These are phyloP conservation scores for Pittosporum tobira DNA, from an alignment of 129 eudicot genomes.

Conservation along the genomic window DNA sequence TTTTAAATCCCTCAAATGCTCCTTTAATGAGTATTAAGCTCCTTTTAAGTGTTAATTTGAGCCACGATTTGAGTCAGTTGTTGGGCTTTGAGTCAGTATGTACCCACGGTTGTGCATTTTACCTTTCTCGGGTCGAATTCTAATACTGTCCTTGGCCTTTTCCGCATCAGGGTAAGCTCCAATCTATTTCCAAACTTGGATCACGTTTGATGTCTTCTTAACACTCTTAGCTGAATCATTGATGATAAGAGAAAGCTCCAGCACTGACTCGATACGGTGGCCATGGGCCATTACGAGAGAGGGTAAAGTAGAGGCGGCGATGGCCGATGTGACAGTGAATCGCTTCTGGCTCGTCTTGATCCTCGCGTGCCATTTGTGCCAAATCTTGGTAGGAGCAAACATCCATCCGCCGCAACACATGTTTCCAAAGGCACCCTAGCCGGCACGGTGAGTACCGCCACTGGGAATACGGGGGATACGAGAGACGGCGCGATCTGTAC, in stretches of 20 bases:
- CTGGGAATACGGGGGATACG: constrained; percentile 97
- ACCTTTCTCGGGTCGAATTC: constrained; percentile 73
- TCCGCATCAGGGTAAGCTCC: constrained; percentile 78
- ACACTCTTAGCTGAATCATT: constrained; percentile 52
- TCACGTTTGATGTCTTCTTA: constrained; percentile 58
- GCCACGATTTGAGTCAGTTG: too few species aligned
- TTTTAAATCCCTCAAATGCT: too few species aligned
- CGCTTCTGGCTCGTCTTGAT: constrained; percentile 62
- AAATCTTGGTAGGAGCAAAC: constrained; percentile 78
- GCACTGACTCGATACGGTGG: constrained; percentile 52
- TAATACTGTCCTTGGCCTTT: constrained; percentile 61
- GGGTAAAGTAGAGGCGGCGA: constrained; percentile 69
- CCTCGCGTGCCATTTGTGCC: constrained; percentile 66
- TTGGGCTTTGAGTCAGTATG: too few species aligned
- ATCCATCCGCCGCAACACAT: constrained; percentile 94
- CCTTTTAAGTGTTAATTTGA: too few species aligned
- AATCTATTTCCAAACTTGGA: constrained; percentile 49
- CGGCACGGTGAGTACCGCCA: constrained; percentile 89
- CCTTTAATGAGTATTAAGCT: too few species aligned
- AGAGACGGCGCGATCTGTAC: constrained; percentile 87
- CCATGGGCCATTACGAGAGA: constrained; percentile 76
- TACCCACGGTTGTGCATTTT: constrained; percentile 77
- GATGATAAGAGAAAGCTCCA: constrained; percentile 66
- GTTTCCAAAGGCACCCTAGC: constrained; percentile 78
- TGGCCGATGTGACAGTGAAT: constrained; percentile 62